Evolutionary conservation across 2,329 filamentous ascomycete genomes (phyloP).

Genomic region (Trichophyton mentagrophytes): DNA sequence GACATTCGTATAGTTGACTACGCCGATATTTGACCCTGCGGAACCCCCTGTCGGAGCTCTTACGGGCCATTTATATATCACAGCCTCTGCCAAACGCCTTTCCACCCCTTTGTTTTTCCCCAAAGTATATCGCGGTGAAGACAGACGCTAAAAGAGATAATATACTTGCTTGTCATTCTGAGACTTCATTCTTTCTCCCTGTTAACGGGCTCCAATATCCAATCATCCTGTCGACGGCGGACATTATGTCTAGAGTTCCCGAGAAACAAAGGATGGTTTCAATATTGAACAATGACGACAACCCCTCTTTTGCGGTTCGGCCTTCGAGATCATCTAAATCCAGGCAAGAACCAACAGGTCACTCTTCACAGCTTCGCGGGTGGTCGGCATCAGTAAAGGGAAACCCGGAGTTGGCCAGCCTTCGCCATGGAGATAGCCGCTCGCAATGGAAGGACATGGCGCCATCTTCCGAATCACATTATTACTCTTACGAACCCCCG

Average conservation of each 20-base stretch:
- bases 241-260: not conserved
- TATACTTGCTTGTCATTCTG: not conserved
- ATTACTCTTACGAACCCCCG: not conserved
- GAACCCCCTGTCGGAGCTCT: not conserved
- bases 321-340: constrained; percentile 14
- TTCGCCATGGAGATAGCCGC: not conserved
- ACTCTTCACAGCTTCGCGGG: constrained; percentile 7
- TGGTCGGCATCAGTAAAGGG: not conserved
- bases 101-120: not conserved
- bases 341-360: not conserved
- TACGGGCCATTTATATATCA: not conserved
- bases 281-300: constrained; percentile 37
- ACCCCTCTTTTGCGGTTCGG: constrained; percentile 34
- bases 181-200: not conserved
- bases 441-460: not conserved
- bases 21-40: not conserved
- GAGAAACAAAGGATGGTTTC: constrained; percentile 22
- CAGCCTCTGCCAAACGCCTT: not conserved
- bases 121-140: not conserved
- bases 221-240: not conserved
- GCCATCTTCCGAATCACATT: not conserved
- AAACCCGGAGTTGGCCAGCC: not conserved
- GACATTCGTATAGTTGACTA: not conserved
- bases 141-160: not conserved
- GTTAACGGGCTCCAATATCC: not conserved